phyloP scores from a whole-genome alignment of 192 early-diverging fungal genomes.

The Coemansia furcata region DNA sequence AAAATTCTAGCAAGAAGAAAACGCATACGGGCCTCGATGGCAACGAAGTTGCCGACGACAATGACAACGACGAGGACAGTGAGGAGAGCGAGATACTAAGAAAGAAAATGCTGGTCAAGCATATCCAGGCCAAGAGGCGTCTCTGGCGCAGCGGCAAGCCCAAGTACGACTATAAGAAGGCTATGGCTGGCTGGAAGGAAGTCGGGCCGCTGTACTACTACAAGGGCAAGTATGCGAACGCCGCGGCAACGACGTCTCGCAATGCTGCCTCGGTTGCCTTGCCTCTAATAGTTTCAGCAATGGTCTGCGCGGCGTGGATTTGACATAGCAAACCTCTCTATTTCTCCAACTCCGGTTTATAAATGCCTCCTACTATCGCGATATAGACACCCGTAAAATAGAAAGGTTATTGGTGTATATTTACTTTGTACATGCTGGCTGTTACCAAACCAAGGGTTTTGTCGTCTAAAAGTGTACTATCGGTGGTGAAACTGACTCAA shows the following conservation, averaged over 20 bases:
- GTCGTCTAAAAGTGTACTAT: not conserved
- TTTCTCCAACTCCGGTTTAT: not conserved
- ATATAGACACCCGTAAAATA: not conserved
- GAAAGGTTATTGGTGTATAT: not conserved
- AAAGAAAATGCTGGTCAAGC: constrained; percentile 39
- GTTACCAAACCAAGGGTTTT: not conserved
- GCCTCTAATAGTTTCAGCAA: not conserved
- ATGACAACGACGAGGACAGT: constrained; percentile 24
- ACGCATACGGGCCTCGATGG: constrained; percentile 50
- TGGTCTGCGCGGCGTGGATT: not conserved
- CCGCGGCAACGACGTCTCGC: constrained; percentile 2
- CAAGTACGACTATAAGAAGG: constrained; percentile 45
- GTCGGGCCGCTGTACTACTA: constrained; percentile 50
- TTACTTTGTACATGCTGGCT: constrained; percentile 1
- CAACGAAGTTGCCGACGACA: constrained; percentile 24
- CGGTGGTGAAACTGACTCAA: constrained; percentile 22
- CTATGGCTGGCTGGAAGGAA: constrained; percentile 44
- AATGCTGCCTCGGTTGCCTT: constrained; percentile 1
- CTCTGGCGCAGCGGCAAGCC: constrained; percentile 48
- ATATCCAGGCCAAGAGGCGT: constrained; percentile 39
- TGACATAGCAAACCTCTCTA: not conserved
- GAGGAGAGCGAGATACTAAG: constrained; percentile 21
- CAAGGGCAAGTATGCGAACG: constrained; percentile 44
- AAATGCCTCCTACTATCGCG: not conserved
- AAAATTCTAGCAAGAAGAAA: constrained; percentile 24